Base-by-base conservation (phyloP, 1,284 basidiomycete species). In the Megacollybia platyphylla region DNA sequence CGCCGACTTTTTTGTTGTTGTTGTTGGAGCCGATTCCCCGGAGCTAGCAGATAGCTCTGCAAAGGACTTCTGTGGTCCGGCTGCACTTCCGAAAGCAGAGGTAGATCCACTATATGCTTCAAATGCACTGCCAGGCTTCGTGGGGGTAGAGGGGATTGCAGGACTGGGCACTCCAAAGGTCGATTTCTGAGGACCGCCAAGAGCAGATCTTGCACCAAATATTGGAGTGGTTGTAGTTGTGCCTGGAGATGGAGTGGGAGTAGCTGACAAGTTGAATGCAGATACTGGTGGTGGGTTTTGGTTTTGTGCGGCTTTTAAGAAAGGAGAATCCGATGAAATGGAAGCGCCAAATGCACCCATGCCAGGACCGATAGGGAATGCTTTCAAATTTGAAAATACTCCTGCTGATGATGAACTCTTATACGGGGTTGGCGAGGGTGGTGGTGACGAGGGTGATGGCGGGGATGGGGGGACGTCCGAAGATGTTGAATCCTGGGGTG, bases 321-420 rank as follows among this genome's bases (percentile, higher is more conserved):
- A 80, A 1, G 76, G 75, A 1, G 79, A 80, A 13, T 59, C 54
- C 15, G 54, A 54, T 26, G 54, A 51, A n/a, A 54, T 44, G 17
- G 53, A 53, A 29, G 49, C 53, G 13, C 67, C 61, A 48, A 67
- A 65, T 5, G 60, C 62, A 11, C 65, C 67, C 51, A 64, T 62
- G 0, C 69, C 69, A 28, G 59, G 47, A 44, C 62, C 65, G 24
- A 59, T 51, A 44, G 64, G 51, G 26, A 61, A 59, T 7, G 61
- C 54, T 26, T 56, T 55, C 8, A 66, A 51, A 31, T 55, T 55
- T 11, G 57, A 55, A 41, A 67, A 69, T 8, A 66, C 61, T 30
- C 54, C 30, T 10, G 44, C 37, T 11, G 41, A 27, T n/a, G 42
- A 15, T 7, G 41, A 8, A 39, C 8, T 28, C 18, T 36, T 36